phyloP scores from a whole-genome alignment of 495 filamentous ascomycete genomes.

The Tuber calosporum region DNA sequence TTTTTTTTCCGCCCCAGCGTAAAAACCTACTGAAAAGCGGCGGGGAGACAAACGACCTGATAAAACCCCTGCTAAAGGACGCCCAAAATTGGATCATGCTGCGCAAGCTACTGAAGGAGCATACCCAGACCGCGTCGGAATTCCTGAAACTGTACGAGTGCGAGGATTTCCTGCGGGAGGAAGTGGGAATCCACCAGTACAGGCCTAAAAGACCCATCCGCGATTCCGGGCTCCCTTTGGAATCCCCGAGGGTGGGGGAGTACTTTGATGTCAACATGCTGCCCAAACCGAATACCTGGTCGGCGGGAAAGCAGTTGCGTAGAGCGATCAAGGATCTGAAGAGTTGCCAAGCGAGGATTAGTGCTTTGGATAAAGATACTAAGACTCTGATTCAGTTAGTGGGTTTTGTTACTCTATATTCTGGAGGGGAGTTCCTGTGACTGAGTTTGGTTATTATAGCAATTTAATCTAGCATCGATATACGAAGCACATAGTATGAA shows the following conservation, averaged over 20 bases:
- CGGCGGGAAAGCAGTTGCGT: not conserved
- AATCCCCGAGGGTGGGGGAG: not conserved
- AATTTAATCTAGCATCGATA: slow-evolving; percentile 42
- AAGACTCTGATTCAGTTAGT: slow-evolving; percentile 33
- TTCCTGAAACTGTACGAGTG: slow-evolving; percentile 8
- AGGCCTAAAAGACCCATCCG: not conserved
- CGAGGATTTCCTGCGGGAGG: slow-evolving; percentile 23
- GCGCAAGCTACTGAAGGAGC: slow-evolving; percentile 18
- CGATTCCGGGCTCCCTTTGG: not conserved
- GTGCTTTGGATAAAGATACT: slow-evolving; percentile 24
- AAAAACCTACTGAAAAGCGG: slow-evolving; percentile 26
- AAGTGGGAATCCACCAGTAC: slow-evolving; percentile 8
- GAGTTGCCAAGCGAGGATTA: slow-evolving; percentile 20
- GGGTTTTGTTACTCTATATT: not conserved
- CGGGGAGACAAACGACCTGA: slow-evolving; percentile 21
- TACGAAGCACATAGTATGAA: slow-evolving; percentile 43
- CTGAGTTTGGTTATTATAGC: slow-evolving; percentile 19
- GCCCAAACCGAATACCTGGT: not conserved
- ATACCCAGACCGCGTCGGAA: slow-evolving; percentile 15
- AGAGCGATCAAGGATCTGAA: slow-evolving; percentile 21
- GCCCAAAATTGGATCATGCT: slow-evolving; percentile 30
- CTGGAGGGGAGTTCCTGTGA: not conserved
- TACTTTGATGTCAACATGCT: not conserved
- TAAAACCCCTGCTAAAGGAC: slow-evolving; percentile 26
- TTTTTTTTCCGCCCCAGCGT: slow-evolving; percentile 7